These are phyloP conservation scores for Pyrenochaeta sp. DNA, from an alignment of 2,329 filamentous ascomycete genomes.

Conservation along the genomic window DNA sequence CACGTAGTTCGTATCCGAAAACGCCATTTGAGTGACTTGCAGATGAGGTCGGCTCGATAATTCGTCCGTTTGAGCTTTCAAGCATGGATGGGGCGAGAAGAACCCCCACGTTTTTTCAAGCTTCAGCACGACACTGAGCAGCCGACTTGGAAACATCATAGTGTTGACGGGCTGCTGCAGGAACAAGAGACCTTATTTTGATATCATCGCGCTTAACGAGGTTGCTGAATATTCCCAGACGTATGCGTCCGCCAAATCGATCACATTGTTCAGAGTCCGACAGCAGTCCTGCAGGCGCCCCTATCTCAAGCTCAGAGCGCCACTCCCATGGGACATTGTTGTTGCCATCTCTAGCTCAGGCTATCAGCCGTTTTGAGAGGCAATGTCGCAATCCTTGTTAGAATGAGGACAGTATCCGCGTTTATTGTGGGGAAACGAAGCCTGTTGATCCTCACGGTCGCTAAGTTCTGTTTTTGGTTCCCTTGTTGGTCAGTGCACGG, in stretches of 20 bases:
- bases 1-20: constrained; percentile 23
- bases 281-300: neutral
- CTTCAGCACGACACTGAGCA: constrained; percentile 19
- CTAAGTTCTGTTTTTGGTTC: constrained; percentile 22
- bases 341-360: neutral
- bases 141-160: constrained; percentile 19
- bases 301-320: neutral
- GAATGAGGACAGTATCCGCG: constrained; percentile 31
- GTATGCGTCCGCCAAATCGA: neutral
- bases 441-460: constrained; percentile 16
- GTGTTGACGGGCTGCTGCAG: constrained; percentile 33
- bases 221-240: constrained; percentile 6
- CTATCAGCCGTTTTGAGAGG: constrained; percentile 2
- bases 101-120: constrained; percentile 42
- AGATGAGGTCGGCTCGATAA: constrained; percentile 20
- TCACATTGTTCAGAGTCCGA: neutral
- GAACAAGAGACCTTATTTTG: constrained; percentile 32
- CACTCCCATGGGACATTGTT: neutral
- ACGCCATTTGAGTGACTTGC: constrained; percentile 40
- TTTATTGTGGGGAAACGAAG: constrained; percentile 32
- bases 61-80: constrained; percentile 17
- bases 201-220: constrained; percentile 17
- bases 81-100: constrained; percentile 19
- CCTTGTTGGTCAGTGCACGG: constrained; percentile 14
- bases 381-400: constrained; percentile 30